phyloP scores from a whole-genome alignment of 139 green algal species.

The Coelastrella sp. region DNA sequence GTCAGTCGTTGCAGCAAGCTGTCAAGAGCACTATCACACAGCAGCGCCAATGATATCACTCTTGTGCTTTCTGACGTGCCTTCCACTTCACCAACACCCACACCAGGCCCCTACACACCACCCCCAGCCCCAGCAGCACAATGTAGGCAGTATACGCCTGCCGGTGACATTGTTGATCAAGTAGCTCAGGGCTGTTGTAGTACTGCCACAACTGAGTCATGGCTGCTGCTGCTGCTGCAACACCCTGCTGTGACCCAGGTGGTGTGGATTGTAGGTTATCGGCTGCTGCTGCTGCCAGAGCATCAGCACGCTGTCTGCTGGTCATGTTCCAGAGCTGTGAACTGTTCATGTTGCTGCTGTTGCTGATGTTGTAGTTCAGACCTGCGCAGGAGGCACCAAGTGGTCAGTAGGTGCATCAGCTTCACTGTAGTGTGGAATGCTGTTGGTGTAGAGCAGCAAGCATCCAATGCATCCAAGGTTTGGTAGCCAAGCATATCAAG shows the following conservation, averaged over 20 bases:
- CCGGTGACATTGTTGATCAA: not conserved
- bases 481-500: no score
- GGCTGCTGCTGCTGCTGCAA: constrained; percentile 21
- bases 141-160: not conserved
- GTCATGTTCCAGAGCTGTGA: not conserved
- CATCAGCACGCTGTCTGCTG: constrained; percentile 1
- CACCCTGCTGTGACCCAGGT: not conserved
- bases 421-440: not conserved
- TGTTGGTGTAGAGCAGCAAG: no score
- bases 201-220: constrained; percentile 38
- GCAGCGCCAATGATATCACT: no score
- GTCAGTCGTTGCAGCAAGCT: no score
- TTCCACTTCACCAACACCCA: constrained; percentile 26
- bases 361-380: not conserved
- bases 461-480: no score
- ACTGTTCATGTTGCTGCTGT: not conserved
- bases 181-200: not conserved
- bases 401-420: not conserved
- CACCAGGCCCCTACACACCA: constrained; percentile 14
- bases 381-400: not conserved
- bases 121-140: not conserved
- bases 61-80: not conserved
- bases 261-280: not conserved
- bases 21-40: no score
- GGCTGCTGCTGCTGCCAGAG: constrained; percentile 31